Conservation (phyloP, 2,329 filamentous ascomycete species). For the Aureobasidium sp. region DNA sequence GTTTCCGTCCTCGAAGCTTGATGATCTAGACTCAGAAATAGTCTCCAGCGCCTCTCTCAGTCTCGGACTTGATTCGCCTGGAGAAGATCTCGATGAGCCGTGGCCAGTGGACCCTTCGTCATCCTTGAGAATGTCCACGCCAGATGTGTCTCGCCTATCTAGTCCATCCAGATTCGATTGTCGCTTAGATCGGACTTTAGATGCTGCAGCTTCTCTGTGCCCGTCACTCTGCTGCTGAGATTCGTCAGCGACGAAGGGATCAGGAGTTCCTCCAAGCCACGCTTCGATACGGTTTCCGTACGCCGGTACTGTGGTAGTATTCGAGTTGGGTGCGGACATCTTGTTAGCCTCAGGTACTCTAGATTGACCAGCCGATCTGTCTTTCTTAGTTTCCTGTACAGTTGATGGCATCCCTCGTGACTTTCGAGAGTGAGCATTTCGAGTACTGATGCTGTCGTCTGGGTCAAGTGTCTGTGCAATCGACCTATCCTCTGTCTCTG, state of each 20-base stretch:
- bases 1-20: conserved; percentile 20
- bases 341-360: not conserved
- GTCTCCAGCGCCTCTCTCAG: conserved; percentile 7
- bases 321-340: not conserved
- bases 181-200: not conserved
- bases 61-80: not conserved
- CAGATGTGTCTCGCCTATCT: not conserved
- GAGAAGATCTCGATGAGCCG: not conserved
- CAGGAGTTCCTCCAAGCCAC: conserved; percentile 50
- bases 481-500: conserved; percentile 7
- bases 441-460: conserved; percentile 16
- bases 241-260: conserved; percentile 43
- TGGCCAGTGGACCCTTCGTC: not conserved
- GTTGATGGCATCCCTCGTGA: conserved; percentile 18
- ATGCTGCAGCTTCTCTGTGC: too few species aligned
- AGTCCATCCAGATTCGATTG: not conserved
- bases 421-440: conserved; percentile 20
- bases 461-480: conserved; percentile 12
- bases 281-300: conserved; percentile 49
- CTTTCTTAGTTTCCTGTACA: not conserved
- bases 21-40: conserved; percentile 17
- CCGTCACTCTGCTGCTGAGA: not conserved
- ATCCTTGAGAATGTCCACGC: not conserved
- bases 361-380: not conserved
- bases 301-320: conserved; percentile 27